A percentile compares a stretch with the other conserved stretches of the same genome.
Conservation (phyloP, 192 early-diverging fungal species). For the Coemansia sp. region DNA sequence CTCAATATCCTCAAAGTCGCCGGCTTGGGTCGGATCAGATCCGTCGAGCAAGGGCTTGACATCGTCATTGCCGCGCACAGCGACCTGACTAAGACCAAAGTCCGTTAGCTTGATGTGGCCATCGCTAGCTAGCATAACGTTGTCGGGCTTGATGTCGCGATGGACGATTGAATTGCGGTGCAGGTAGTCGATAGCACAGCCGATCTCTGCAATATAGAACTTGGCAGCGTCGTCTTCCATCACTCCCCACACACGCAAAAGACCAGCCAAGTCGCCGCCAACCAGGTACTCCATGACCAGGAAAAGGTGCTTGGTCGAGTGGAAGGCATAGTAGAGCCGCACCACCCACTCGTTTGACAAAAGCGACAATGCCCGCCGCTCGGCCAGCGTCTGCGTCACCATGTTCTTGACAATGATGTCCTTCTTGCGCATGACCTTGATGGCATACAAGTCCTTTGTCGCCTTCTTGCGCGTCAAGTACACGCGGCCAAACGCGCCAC, state of each 20-base stretch:
- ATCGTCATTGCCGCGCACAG: slow-evolving; percentile 49
- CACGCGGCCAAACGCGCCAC: slow-evolving; percentile 93
- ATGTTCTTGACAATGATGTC: slow-evolving; percentile 96
- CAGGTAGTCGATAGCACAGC: slow-evolving; percentile 86
- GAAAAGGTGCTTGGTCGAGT: slow-evolving; percentile 83
- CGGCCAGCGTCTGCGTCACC: slow-evolving; percentile 88
- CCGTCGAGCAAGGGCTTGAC: slow-evolving; percentile 31
- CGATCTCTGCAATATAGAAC: slow-evolving; percentile 90
- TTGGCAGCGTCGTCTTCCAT: slow-evolving; percentile 79
- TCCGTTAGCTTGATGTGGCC: slow-evolving; percentile 94
- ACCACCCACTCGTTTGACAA: slow-evolving; percentile 84
- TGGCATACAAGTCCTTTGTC: slow-evolving; percentile 86
- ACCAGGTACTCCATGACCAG: slow-evolving; percentile 91
- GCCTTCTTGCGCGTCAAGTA: slow-evolving; percentile 83
- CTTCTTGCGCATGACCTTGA: slow-evolving; percentile 89
- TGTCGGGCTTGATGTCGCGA: slow-evolving; percentile 77
- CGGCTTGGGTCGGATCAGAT: slow-evolving; percentile 14
- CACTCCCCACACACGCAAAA: slow-evolving; percentile 69
- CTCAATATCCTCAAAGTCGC: slow-evolving; percentile 21
- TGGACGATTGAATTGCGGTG: slow-evolving; percentile 90
- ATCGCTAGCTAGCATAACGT: slow-evolving; percentile 82
- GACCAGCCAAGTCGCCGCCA: slow-evolving; percentile 80
- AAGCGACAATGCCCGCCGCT: slow-evolving; percentile 79
- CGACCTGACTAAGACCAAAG: slow-evolving; percentile 89
- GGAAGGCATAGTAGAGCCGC: slow-evolving; percentile 90